Conservation (phyloP, 208 protist species). For the Acanthamoeba healyi region DNA sequence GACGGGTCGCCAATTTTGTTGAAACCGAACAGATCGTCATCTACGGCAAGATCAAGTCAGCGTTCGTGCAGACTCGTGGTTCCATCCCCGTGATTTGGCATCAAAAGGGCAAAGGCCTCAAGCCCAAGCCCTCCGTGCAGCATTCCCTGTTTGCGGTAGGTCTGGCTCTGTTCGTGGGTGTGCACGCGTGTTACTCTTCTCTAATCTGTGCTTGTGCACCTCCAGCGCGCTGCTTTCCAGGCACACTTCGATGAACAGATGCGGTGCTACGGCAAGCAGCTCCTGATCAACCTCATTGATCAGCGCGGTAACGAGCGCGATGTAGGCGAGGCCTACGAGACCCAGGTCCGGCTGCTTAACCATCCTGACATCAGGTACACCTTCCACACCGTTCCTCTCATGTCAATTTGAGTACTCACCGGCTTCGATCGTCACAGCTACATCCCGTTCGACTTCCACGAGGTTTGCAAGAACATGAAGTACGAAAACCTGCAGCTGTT, state of each 20-base stretch:
- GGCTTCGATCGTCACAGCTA: too few species aligned
- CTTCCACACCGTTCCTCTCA: too few species aligned
- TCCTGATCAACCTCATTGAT: constrained; percentile 83
- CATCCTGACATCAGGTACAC: constrained; percentile 65
- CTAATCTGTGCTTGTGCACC: too few species aligned
- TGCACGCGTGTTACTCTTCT: too few species aligned
- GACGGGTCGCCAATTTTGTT: constrained; percentile 90
- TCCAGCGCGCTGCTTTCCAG: constrained; percentile 74
- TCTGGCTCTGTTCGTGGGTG: too few species aligned
- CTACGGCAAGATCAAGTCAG: constrained; percentile 72
- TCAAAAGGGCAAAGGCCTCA: constrained; percentile 79
- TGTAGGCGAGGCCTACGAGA: constrained; percentile 80
- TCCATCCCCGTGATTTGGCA: constrained; percentile 89
- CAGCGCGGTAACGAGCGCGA: constrained; percentile 76
- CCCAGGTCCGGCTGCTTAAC: constrained; percentile 27
- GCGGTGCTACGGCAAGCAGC: constrained; percentile 68
- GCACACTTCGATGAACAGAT: constrained; percentile 79
- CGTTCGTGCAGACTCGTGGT: constrained; percentile 87
- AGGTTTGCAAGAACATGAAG: constrained; percentile 81
- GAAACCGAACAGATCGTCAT: constrained; percentile 89
- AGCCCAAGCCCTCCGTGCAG: constrained; percentile 67
- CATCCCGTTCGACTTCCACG: constrained; percentile 90
- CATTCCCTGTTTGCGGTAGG: constrained; percentile 45
- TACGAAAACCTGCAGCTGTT: constrained; percentile 83
- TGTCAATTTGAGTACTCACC: too few species aligned